These are phyloP conservation scores for Termitomyces sp. DNA, from an alignment of 768 basidiomycete species.

Conservation along the genomic window DNA sequence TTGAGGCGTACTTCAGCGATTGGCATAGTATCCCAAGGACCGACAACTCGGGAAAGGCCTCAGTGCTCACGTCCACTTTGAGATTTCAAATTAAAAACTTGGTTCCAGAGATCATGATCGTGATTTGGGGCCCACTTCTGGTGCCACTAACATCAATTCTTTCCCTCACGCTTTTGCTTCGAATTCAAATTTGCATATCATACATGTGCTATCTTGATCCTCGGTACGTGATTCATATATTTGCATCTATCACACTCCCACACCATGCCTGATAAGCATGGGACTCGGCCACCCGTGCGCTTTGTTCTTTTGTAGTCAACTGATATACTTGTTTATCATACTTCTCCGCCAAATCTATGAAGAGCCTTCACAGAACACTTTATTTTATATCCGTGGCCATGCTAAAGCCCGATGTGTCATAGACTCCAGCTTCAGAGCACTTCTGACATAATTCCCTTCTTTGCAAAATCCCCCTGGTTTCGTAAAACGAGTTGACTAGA, in stretches of 20 bases:
- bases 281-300: neutral
- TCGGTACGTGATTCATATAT: neutral
- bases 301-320: neutral
- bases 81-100: too few relatives aligned
- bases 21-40: too few relatives aligned
- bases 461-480: too few relatives aligned
- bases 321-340: neutral
- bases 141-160: neutral
- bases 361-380: neutral
- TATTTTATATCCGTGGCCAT: neutral
- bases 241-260: neutral
- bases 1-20: too few relatives aligned
- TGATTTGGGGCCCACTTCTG: neutral
- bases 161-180: neutral
- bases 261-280: neutral
- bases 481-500: too few relatives aligned
- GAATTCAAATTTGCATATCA: neutral
- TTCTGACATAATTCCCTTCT: too few relatives aligned
- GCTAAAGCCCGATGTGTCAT: neutral
- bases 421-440: too few relatives aligned
- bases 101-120: neutral
- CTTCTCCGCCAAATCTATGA: neutral
- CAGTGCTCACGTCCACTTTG: neutral
- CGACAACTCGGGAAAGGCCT: too few relatives aligned
- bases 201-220: neutral